Base-by-base conservation (phyloP, 768 basidiomycete species). In the Pisolithus tinctorius region DNA sequence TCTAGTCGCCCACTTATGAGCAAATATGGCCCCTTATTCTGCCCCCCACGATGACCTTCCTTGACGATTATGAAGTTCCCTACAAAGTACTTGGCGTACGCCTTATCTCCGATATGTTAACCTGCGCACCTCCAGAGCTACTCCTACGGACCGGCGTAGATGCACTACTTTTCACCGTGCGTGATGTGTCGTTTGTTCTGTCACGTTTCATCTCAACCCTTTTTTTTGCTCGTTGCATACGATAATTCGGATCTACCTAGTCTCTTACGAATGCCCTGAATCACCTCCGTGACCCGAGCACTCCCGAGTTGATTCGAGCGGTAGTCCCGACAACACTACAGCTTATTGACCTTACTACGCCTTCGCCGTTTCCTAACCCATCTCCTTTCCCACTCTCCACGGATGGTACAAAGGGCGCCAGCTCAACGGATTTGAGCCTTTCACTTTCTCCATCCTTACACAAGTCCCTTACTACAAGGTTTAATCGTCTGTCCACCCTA, bases 11-110 rank as follows among this genome's bases (percentile, higher is more conserved):
- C 3, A 71, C 69, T 16, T 88, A 87, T 51, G 85, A 88, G 60
- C 69, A 66, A 4, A 58, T 81, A 26, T 93, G 89, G 89, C 85
- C 83, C 51, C 73, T 91, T 13, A 66, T 90, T 45, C 76, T 92
- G 16, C 89, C 89, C 1, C 90, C 89, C 1, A 64, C 83, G 14
- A 90, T 91, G 88, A 79, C 84, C 2, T 63, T 90, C 11, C 63
- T 92, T 45, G 89, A 93, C 55, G 89, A 93, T 58, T 89, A 81
- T 56, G 82, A 91, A 59, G 74, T 80, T 4, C 62, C 56, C 47
- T 83, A 84, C 68, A 90, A 88, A 64, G 65, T 89, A 14, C 71
- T 72, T 40, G 88, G 88, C 4, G 73, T 83, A 13, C 60, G 59
- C 20, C 68, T 86, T 20, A 77, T 81, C 4, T 67, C 74, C 14